Conservation (phyloP, 345 rosid species). For the Acer yangbiense region DNA sequence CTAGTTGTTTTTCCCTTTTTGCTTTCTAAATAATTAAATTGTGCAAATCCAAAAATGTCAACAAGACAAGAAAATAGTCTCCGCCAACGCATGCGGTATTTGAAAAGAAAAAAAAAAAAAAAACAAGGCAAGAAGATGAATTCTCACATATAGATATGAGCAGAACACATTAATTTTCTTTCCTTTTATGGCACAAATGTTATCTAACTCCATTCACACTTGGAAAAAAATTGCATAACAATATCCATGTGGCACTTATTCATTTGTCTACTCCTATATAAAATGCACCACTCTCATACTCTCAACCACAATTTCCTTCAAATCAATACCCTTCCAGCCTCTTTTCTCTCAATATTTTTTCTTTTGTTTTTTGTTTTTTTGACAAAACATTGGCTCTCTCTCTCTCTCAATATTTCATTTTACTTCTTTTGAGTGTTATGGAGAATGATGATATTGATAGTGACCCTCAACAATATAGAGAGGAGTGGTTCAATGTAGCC, state of each 20-base stretch:
- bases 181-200: background rate
- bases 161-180: background rate
- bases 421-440: background rate
- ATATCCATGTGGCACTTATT: background rate
- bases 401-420: too few relatives aligned
- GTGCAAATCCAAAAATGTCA: background rate
- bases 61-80: background rate
- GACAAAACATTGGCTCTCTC: too few relatives aligned
- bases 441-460: background rate
- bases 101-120: too few relatives aligned
- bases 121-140: background rate
- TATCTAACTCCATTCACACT: background rate
- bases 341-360: background rate
- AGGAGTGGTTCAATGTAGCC: conserved; percentile 23
- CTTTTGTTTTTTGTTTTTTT: too few relatives aligned
- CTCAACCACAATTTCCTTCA: background rate
- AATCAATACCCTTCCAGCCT: background rate
- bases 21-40: background rate
- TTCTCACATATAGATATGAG: background rate
- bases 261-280: background rate
- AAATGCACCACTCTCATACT: background rate
- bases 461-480: conserved; percentile 19
- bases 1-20: background rate
- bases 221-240: background rate
- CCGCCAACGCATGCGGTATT: too few relatives aligned